A percentile compares a stretch with the other conserved stretches of the same genome.
Evolutionary conservation across 495 filamentous ascomycete genomes (phyloP).

Genomic region (Bathelium albidoporum): DNA sequence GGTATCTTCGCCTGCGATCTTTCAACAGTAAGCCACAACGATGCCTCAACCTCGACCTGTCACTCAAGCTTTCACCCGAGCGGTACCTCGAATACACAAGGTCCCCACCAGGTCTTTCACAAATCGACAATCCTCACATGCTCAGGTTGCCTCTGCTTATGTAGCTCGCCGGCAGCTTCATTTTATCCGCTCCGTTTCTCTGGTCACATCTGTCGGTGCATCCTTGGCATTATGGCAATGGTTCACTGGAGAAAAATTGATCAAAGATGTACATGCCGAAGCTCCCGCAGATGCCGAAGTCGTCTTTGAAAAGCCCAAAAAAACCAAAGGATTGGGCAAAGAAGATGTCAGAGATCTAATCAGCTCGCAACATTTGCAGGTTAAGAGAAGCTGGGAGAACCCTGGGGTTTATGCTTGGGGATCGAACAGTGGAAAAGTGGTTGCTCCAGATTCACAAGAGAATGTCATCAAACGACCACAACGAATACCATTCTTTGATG

Average conservation of each 20-base stretch:
- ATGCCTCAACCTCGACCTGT: not conserved
- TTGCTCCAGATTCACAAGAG: conserved; percentile 65
- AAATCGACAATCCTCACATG: not conserved
- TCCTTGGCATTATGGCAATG: conserved; percentile 22
- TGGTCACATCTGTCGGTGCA: conserved; percentile 19
- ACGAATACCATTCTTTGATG: conserved; percentile 73
- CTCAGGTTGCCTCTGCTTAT: conserved; percentile 11
- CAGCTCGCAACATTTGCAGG: conserved; percentile 69
- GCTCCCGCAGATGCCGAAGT: conserved; percentile 31
- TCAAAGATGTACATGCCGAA: conserved; percentile 39
- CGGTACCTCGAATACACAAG: not conserved
- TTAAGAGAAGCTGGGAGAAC: conserved; percentile 77
- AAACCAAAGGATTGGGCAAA: conserved; percentile 39
- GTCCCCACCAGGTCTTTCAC: not conserved
- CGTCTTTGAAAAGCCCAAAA: conserved; percentile 50
- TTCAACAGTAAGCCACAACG: not conserved
- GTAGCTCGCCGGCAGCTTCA: conserved; percentile 28
- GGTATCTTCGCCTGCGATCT: not conserved
- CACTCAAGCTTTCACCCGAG: not conserved
- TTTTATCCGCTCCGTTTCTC: conserved; percentile 23
- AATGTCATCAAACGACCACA: conserved; percentile 65
- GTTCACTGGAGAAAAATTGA: conserved; percentile 15
- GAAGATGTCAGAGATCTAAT: conserved; percentile 64
- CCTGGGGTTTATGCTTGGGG: conserved; percentile 93
- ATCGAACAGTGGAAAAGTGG: conserved; percentile 73